Conservation (phyloP, 1,284 basidiomycete genomes). For the Sparassis latifolia region DNA sequence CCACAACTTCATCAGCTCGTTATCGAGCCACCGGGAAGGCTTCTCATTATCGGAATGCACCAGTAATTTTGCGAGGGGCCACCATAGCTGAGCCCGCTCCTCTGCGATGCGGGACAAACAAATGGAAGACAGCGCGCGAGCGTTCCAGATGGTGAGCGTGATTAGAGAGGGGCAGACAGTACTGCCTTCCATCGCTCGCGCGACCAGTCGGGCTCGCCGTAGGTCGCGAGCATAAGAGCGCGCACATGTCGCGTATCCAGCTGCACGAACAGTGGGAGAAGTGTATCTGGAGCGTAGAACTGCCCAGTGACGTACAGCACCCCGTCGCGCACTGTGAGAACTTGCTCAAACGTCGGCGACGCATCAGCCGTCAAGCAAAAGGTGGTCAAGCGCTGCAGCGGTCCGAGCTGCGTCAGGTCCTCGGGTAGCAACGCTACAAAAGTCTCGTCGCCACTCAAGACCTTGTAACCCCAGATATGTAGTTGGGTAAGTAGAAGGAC, state of each 20-base stretch:
- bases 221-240: slow-evolving; percentile 8
- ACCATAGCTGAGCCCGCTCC: neutral
- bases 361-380: slow-evolving; percentile 6
- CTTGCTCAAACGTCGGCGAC: slow-evolving; percentile 4
- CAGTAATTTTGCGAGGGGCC: too few relatives aligned
- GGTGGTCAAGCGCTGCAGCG: slow-evolving; percentile 9
- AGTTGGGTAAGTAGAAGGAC: slow-evolving; percentile 7
- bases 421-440: slow-evolving; percentile 8
- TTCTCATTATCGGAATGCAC: too few relatives aligned
- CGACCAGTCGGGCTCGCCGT: slow-evolving; percentile 1
- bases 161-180: neutral
- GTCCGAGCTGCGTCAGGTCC: slow-evolving; percentile 5
- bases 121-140: neutral
- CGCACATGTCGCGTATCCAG: slow-evolving; percentile 7
- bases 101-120: neutral
- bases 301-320: slow-evolving; percentile 10
- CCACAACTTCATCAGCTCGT: neutral
- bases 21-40: neutral
- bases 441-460: slow-evolving; percentile 4
- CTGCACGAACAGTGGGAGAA: slow-evolving; percentile 6
- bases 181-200: slow-evolving; percentile 5
- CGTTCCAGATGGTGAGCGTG: neutral
- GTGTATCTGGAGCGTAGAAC: slow-evolving; percentile 5
- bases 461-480: slow-evolving; percentile 12
- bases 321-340: slow-evolving; percentile 10